A percentile compares a stretch with the other conserved stretches of the same genome.
These are phyloP conservation scores for Chrysanthemum makinoi DNA, from an alignment of 129 eudicot species.

Conservation along the genomic window DNA sequence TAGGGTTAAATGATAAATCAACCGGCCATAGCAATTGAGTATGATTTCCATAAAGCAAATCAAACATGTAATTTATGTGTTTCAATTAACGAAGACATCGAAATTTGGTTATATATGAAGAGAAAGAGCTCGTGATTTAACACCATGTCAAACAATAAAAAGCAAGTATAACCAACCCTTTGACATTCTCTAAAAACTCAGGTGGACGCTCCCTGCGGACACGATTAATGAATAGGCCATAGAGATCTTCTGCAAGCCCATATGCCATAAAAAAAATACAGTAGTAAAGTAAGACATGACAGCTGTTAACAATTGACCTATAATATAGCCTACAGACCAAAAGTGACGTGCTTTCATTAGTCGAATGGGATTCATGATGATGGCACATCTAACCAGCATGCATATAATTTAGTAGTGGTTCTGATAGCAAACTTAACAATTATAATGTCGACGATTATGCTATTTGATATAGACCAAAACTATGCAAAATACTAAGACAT, in stretches of 20 bases:
- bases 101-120: background rate
- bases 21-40: background rate
- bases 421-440: no score
- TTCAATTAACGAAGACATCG: no score
- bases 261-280: conserved; percentile 42
- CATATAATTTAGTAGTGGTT: no score
- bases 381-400: no score
- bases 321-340: no score
- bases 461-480: no score
- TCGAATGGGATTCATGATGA: no score
- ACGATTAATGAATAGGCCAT: conserved; percentile 88
- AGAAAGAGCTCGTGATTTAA: background rate
- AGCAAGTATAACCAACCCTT: conserved; percentile 67
- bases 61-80: background rate
- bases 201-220: conserved; percentile 97
- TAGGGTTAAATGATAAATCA: conserved; percentile 12
- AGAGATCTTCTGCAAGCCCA: conserved; percentile 99
- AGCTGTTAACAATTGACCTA: background rate
- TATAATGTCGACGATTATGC: no score
- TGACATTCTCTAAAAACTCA: conserved; percentile 72
- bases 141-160: background rate
- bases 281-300: background rate
- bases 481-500: no score
- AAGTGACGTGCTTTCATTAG: no score
- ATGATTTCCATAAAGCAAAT: background rate